Base-by-base conservation (phyloP, 805 yeast species). In the Geotrichum ghanense region DNA sequence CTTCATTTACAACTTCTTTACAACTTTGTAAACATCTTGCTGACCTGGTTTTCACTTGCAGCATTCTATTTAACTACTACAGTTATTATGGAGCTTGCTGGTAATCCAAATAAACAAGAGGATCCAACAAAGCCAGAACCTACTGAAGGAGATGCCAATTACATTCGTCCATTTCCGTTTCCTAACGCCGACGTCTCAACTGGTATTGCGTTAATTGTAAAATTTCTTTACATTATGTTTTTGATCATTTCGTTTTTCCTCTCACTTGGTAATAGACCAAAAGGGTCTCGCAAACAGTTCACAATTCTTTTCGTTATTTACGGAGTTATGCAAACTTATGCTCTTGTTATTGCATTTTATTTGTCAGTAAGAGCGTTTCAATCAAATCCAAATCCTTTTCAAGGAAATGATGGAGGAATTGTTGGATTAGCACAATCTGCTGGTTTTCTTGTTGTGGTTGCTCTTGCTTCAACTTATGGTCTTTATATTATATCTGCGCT, bases 21-120 rank as follows among this genome's bases (percentile, higher is more conserved):
- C 58, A 78, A 75, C 55, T 61, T 74, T 45, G 56, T 75, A 48
- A 71, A 65, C 50, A 71, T 75, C 58, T 53, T 74, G 47, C 67
- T 76, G 22, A 73, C 80, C 2, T 76, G 82, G 82, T 76, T 76
- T 56, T 68, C 76, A n/a, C 66, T 76, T 40, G 78, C 79, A 3
- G 66, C 75, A 19, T 77, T 73, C 59, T 76, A 73, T 49, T 65
- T 76, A 51, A 79, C 78, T 16, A 76, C 75, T 59, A 67, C 80
- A 24, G 74, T 76, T 44, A 72, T 76, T 59, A 73, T 79, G n/a
- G 61, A 63, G 42, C 53, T 64, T 22, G 57, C 65, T 0, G 67
- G 66, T 10, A 52, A 56, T 44, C 64, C 68, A 2, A 31, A 31
- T 12, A 31, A 31, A 12, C 37, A 5, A n/a, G 16, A n/a, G 16